phyloP scores from a whole-genome alignment of 148 eudicot species.

The Pouteria glomerata region DNA sequence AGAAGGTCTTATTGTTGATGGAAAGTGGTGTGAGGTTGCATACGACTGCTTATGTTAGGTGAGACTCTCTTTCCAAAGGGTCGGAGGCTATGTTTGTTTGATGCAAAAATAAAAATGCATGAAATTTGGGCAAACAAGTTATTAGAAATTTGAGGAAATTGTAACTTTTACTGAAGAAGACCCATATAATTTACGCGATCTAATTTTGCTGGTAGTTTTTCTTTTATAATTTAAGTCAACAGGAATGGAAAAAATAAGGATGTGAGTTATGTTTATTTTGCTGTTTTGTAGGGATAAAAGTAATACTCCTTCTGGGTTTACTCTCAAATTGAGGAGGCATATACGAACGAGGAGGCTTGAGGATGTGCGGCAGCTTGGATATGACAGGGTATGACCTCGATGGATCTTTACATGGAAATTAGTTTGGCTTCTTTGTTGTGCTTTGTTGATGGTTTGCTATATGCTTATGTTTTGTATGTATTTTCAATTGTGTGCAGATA shows the following conservation, averaged over 20 bases:
- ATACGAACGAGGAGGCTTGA: slow-evolving; percentile 95
- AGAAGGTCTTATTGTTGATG: slow-evolving; percentile 88
- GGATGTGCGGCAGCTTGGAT: slow-evolving; percentile 97
- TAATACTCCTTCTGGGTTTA: slow-evolving; percentile 94
- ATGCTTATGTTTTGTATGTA: neutral
- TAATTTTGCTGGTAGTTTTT: neutral
- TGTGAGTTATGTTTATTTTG: neutral
- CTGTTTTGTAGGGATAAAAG: slow-evolving; percentile 72
- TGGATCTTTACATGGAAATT: neutral
- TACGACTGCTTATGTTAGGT: slow-evolving; percentile 84
- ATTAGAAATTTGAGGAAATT: neutral
- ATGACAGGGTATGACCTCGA: slow-evolving; percentile 63
- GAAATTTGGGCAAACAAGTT: neutral
- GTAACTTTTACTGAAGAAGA: neutral
- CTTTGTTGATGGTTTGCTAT: neutral
- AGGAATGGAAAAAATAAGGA: neutral
- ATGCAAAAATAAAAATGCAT: neutral
- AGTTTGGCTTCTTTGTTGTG: slow-evolving; percentile 4
- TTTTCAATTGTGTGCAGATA: slow-evolving; percentile 43
- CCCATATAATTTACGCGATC: neutral
- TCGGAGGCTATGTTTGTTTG: neutral
- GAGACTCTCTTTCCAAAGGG: slow-evolving; percentile 11
- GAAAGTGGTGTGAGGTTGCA: slow-evolving; percentile 96
- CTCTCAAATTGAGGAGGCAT: slow-evolving; percentile 93
- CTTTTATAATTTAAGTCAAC: too few species aligned